Base-by-base conservation (phyloP, 2,329 filamentous ascomycete genomes). In the Neofusicoccum ribis region DNA sequence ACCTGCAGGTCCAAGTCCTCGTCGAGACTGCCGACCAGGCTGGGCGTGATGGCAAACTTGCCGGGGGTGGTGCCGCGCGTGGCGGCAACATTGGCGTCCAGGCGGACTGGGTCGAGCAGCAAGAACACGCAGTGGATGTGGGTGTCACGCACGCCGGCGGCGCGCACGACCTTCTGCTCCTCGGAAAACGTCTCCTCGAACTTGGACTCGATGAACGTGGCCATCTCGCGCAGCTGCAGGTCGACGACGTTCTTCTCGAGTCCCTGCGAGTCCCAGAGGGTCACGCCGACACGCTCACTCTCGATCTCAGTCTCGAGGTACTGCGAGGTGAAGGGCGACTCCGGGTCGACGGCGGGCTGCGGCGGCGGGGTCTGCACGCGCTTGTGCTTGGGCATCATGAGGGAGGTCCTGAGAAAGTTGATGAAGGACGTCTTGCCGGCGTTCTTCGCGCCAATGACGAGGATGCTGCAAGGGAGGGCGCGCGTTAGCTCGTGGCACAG, bases 171-270 rank as follows among this genome's bases (percentile, higher is more conserved):
- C 82, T 97, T 98, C 86, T 96, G 96, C 82, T 99, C 95, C 80
- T 99, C 95, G 56, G 88, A 88, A 76, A 99, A 96, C 0, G 95
- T 98, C 74, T 99, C 95, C 77, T 99, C 94, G 71, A 99, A 99
- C 78, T 98, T 98, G 82, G 91, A 94, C 82, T 99, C 95, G 66
- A 99, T 83, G 80, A 99, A 99, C 8, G 90, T 86, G 39, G 91
- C 89, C 83, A 98, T 93, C 76, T 96, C 92, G 67, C 93, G 88
- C 69, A 99, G 83, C 79, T 99, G 95, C 69, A 98, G 86, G 77
- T 98, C 95, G 60, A 97, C 93, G 41, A 98, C 87, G 72, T 92
- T 95, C 84, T 94, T 96, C 79, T 99, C 94, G 64, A 99, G 81
- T 1, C 95, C 95, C 72, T 95, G 90, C 0, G 95, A 98, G 76